Base-by-base conservation (phyloP, 192 early-diverging fungal species). In the Lunasporangiospora selenospora region DNA sequence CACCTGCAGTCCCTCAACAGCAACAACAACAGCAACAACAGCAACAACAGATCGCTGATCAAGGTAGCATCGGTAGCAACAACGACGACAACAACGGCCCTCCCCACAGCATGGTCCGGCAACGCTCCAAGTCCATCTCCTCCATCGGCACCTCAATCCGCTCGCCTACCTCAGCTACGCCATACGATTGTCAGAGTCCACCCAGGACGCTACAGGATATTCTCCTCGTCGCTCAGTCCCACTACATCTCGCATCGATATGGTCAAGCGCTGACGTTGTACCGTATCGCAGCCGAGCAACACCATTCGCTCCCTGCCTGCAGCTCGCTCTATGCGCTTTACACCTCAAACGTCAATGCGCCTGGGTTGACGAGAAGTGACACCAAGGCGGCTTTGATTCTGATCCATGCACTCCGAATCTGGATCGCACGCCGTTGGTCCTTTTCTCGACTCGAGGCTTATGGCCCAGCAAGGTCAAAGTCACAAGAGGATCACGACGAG, bases 231-330 rank as follows among this genome's bases (percentile, higher is more conserved):
- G 69, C 69, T 9, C 69, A 73, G 30, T 73, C 69, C 7, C 60
- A 73, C 26, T 73, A 73, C 19, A 73, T 73, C 40, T 73, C 69
- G 0, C 69, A 73, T 19, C 69, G 69, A 5, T 73, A 73, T 39
- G 54, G 62, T 10, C 60, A 53, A 18, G 69, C 69, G 3, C 10
- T 73, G 37, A 52, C 60, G 0, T 43, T 73, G 6, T 73, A 73
- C 43, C 52, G 58, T 34, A 31, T 73, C 4, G 69, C 69, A 9
- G 69, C 54, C 18, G 69, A 73, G 19, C 38, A 46, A 15, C 69
- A 73, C 11, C 45, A 73, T 19, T 73, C 69, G 1, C 21, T 73
- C 18, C 69, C 69, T 9, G 69, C 69, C 34, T 73, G 69, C 19
- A 29, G 54, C 24, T 73, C 69, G 1, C 55, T 73, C 19, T 73